Evolutionary conservation across 768 basidiomycete genomes (phyloP), one percentile per base, ranked within the genome.

Genomic region (Hemileccinum impolitum): DNA sequence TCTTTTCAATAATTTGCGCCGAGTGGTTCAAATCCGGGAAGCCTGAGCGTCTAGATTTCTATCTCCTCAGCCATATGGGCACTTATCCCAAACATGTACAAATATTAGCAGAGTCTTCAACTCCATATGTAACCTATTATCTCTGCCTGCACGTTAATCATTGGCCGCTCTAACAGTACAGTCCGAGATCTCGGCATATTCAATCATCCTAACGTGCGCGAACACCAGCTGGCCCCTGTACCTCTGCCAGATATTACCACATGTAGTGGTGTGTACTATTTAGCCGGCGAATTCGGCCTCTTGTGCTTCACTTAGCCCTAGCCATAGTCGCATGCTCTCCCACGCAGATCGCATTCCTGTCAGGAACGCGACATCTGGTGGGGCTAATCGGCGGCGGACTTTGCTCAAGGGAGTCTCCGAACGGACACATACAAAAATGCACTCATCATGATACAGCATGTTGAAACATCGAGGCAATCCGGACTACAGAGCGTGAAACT

Each of bases 301-400:
- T 30, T 35, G 26, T 28, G 23, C 25, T 25, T 19, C 12, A 45
- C 21, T 28, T 14, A 39, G 39, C 39, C 21, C 19, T 39, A 39
- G 5, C 11, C 21, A 39, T 32, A 14, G 32, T 25, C 26, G 32
- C 32, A 34, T 17, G 15, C 21, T 23, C 25, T 40, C 40, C 43
- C 43, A 44, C 43, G 32, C 17, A 30, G 4, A 17, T 32, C 32
- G 44, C 35, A 35, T 13, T 28, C 44, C 25, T 38, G 36, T 32
- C 31, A 30, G 25, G 5, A 45, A 45, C 21, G n/a, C 13, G 18
- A 38, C 23, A 17, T 45, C 25, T 15, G 13, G 35, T 28, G 37
- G 32, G 32, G 31, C 40, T 38, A 46, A 48, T 60, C 49, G 51
- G 39, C 52, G 56, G 56, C 58, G 58, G 60, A 50, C 28, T 45